Evolutionary conservation across 2,329 filamentous ascomycete species (phyloP).

Genomic region (Alternaria brassicae): DNA sequence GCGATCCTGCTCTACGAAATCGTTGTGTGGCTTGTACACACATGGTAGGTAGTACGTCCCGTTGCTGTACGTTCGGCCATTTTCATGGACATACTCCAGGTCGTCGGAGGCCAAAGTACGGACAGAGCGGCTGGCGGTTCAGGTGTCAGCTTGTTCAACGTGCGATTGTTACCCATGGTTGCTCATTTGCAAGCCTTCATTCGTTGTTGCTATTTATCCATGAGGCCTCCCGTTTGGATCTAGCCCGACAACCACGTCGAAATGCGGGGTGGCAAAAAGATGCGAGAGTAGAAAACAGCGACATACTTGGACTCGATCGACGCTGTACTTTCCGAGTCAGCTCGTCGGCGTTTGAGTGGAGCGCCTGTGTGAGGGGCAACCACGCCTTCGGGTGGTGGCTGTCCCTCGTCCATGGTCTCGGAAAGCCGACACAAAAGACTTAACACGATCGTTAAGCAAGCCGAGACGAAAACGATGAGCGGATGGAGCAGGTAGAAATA

Average conservation of each 20-base stretch:
- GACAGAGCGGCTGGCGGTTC: constrained; percentile 40
- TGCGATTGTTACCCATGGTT: neutral
- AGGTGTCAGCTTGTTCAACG: constrained; percentile 9
- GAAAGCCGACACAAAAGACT: constrained; percentile 33
- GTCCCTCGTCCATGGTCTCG: constrained; percentile 48
- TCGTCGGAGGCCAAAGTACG: constrained; percentile 53
- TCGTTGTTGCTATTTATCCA: neutral
- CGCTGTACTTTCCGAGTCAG: constrained; percentile 43
- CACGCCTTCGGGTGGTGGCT: constrained; percentile 48
- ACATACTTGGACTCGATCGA: constrained; percentile 47
- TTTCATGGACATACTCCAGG: constrained; percentile 65
- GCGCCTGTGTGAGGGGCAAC: constrained; percentile 45
- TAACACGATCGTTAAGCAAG: constrained; percentile 19
- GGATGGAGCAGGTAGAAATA: constrained; percentile 3
- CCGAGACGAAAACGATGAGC: constrained; percentile 26
- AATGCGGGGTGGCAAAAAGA: neutral
- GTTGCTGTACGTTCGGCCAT: constrained; percentile 68
- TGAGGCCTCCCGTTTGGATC: neutral
- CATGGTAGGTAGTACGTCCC: constrained; percentile 71
- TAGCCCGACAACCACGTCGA: neutral
- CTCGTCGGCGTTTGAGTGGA: constrained; percentile 43
- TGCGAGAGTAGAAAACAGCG: constrained; percentile 6
- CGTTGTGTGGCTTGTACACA: constrained; percentile 40
- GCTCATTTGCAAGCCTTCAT: neutral
- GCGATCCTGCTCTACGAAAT: constrained; percentile 69